A percentile compares a stretch with the other conserved stretches of the same genome.
Evolutionary conservation across 2,329 filamentous ascomycete species (phyloP).

Genomic region (Claviceps africana): DNA sequence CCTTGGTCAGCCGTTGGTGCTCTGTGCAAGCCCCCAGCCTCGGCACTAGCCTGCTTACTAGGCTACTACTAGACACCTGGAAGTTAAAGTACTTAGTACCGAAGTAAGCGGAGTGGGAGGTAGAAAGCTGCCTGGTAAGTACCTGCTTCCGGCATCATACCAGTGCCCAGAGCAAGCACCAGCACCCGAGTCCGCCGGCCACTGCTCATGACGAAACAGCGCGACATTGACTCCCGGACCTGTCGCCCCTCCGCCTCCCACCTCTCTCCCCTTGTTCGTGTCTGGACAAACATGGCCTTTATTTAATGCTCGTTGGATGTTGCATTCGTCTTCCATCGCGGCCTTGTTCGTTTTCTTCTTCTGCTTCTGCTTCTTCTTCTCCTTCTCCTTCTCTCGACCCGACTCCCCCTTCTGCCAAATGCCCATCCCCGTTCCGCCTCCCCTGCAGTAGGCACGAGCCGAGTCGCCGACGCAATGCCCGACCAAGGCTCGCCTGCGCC

Average conservation of each 20-base stretch:
- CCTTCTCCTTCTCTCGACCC: not conserved
- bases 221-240: not conserved
- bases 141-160: no score
- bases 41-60: no score
- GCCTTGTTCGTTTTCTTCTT: no score
- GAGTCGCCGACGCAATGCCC: slow-evolving; percentile 5
- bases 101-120: no score
- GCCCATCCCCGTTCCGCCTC: not conserved
- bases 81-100: no score
- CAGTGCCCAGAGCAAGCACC: no score
- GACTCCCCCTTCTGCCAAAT: not conserved
- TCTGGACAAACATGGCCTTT: not conserved
- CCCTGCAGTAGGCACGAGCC: not conserved
- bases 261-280: not conserved
- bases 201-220: not conserved
- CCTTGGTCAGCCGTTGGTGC: no score
- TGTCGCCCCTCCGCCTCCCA: not conserved
- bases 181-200: no score
- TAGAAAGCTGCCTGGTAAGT: no score
- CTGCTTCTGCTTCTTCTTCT: not conserved
- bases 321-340: not conserved
- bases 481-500: slow-evolving; percentile 8
- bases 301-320: not conserved
- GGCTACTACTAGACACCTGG: no score
- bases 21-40: no score